phyloP scores from a whole-genome alignment of 371 early-diverging fungal genomes.

The Circinella umbellata region DNA sequence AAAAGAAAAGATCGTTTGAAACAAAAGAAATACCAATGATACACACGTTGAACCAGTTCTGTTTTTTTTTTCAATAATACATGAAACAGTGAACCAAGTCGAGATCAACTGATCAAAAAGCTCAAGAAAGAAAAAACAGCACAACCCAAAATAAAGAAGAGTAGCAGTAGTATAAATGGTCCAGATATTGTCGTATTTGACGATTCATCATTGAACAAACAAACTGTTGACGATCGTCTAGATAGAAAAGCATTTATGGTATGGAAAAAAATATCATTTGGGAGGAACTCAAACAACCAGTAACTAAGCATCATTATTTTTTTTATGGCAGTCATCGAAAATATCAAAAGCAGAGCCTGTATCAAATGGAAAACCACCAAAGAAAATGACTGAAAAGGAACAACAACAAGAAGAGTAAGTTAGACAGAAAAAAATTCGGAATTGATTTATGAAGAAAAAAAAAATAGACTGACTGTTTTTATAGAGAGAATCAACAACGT shows the following conservation, averaged over 20 bases:
- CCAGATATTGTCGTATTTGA: conserved; percentile 52
- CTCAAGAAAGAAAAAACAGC: conserved; percentile 13
- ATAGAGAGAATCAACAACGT: conserved; percentile 42
- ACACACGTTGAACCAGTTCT: no score
- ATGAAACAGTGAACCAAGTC: neutral
- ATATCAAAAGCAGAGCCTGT: conserved; percentile 25
- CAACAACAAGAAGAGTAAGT: conserved; percentile 38
- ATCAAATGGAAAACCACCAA: neutral
- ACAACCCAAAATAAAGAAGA: conserved; percentile 10
- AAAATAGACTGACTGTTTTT: neutral
- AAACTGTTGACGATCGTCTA: conserved; percentile 28
- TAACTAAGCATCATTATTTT: no score
- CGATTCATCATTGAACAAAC: conserved; percentile 33
- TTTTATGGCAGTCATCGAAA: conserved; percentile 34
- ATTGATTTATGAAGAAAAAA: no score
- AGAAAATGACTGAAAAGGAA: conserved; percentile 31
- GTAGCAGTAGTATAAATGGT: conserved; percentile 13
- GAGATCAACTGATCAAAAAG: conserved; percentile 8
- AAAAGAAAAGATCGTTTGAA: no score
- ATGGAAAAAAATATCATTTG: neutral
- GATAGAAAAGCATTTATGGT: conserved; percentile 50
- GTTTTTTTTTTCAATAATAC: no score
- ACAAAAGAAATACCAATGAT: no score
- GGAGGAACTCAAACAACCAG: no score
- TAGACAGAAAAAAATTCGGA: no score